phyloP scores from a whole-genome alignment of 352 stramenopile genomes.

The Blastocystis sp. region DNA sequence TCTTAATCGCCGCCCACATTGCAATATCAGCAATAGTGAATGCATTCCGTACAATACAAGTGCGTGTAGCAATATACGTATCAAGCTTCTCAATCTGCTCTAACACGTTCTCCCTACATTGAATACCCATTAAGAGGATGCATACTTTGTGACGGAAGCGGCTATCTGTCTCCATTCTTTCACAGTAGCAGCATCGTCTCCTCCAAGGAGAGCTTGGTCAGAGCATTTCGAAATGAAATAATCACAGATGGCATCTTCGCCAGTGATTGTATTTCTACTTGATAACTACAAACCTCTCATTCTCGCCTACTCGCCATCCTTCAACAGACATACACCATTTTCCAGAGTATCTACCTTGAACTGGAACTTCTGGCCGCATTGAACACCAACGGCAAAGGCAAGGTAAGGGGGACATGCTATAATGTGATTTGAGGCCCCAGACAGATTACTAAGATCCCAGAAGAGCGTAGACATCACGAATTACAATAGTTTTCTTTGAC shows the following conservation, averaged over 20 bases:
- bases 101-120: slow-evolving; percentile 58
- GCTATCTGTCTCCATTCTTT: slow-evolving; percentile 56
- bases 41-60: slow-evolving; percentile 87
- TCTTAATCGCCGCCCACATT: slow-evolving; percentile 78
- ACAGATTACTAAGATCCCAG: slow-evolving; percentile 37
- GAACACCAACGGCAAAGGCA: slow-evolving; percentile 43
- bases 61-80: slow-evolving; percentile 80
- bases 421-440: neutral
- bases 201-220: slow-evolving; percentile 52
- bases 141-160: slow-evolving; percentile 27
- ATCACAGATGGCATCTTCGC: slow-evolving; percentile 42
- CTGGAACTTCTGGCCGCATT: slow-evolving; percentile 59
- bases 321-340: slow-evolving; percentile 38
- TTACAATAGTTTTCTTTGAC: neutral
- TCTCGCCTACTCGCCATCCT: slow-evolving; percentile 42
- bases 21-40: slow-evolving; percentile 91
- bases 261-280: slow-evolving; percentile 17
- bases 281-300: neutral
- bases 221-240: slow-evolving; percentile 61
- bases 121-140: neutral
- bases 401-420: slow-evolving; percentile 53
- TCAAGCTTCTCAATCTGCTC: slow-evolving; percentile 76
- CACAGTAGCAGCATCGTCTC: slow-evolving; percentile 40
- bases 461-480: slow-evolving; percentile 46
- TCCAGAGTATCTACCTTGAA: slow-evolving; percentile 63